Evolutionary conservation across 2,329 filamentous ascomycete genomes (phyloP).

Genomic region (Botrytis fragariae): DNA sequence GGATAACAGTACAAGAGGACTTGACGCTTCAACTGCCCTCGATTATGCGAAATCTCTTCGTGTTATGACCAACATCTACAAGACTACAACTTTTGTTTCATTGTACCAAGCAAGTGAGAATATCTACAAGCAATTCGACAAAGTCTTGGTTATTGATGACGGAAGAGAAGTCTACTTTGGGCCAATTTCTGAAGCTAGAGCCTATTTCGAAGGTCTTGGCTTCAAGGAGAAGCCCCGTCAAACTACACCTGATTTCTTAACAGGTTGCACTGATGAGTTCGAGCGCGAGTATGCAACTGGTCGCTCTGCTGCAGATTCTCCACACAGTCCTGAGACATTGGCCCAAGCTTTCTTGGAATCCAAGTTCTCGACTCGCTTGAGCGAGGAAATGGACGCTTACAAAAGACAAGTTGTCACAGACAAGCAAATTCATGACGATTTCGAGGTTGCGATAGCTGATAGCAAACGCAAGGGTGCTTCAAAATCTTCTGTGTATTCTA

Average conservation of each 20-base stretch:
- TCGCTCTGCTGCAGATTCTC: slow-evolving; percentile 62
- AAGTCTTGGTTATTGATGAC: slow-evolving; percentile 73
- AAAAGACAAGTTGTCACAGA: slow-evolving; percentile 62
- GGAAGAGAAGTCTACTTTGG: slow-evolving; percentile 68
- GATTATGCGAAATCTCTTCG: slow-evolving; percentile 71
- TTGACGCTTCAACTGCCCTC: slow-evolving; percentile 75
- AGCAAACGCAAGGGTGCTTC: slow-evolving; percentile 72
- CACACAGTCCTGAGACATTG: slow-evolving; percentile 65
- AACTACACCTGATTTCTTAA: slow-evolving; percentile 77
- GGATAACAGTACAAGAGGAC: slow-evolving; percentile 78
- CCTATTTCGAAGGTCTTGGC: slow-evolving; percentile 65
- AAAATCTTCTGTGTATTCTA: slow-evolving; percentile 74
- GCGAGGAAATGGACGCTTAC: slow-evolving; percentile 67
- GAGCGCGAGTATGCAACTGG: slow-evolving; percentile 68
- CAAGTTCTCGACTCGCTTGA: slow-evolving; percentile 52
- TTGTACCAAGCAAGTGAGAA: slow-evolving; percentile 68
- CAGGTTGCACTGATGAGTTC: slow-evolving; percentile 70
- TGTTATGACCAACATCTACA: slow-evolving; percentile 73
- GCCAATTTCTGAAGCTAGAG: slow-evolving; percentile 57
- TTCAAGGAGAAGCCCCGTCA: slow-evolving; percentile 55
- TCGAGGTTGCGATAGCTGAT: slow-evolving; percentile 70
- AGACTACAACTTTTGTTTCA: slow-evolving; percentile 67
- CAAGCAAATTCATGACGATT: slow-evolving; percentile 69
- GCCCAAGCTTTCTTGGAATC: slow-evolving; percentile 70
- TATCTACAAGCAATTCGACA: slow-evolving; percentile 74